Evolutionary conservation across 148 eudicot species (phyloP).

Genomic region (Vaccinium corymbosum): DNA sequence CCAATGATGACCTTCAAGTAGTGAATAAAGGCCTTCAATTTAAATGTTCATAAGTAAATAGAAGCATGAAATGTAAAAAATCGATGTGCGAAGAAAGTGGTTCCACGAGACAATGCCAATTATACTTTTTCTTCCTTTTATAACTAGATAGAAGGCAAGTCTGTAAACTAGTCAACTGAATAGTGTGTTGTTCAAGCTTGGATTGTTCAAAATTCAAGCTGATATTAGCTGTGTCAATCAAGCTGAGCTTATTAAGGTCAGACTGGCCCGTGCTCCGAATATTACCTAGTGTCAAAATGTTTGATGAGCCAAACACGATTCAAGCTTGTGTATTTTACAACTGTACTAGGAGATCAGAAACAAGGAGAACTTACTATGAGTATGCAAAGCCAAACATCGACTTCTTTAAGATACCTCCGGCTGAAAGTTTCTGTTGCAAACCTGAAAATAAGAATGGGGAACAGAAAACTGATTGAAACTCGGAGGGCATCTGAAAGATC

Average conservation of each 20-base stretch:
- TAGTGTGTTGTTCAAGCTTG: not conserved
- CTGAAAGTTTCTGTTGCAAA: slow-evolving; percentile 72
- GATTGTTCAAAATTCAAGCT: not conserved
- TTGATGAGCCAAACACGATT: not conserved
- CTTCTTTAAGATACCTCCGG: slow-evolving; percentile 69
- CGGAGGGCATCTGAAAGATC: not conserved
- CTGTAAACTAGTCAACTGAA: not conserved
- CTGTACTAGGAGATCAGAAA: not conserved
- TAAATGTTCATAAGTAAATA: not conserved
- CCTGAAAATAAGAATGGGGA: slow-evolving; percentile 42
- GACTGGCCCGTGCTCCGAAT: not conserved
- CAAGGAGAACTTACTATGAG: slow-evolving; percentile 47
- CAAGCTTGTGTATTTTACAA: not conserved
- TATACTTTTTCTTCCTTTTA: not conserved
- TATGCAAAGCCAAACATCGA: slow-evolving; percentile 68
- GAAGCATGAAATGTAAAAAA: not conserved
- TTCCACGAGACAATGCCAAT: not conserved
- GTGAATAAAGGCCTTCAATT: not conserved
- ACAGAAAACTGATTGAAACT: slow-evolving; percentile 7
- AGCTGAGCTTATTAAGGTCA: not conserved
- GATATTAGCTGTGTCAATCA: not conserved
- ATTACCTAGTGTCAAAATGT: not conserved
- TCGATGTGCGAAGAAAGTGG: not conserved
- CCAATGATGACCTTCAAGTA: not conserved
- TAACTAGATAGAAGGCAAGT: not conserved